A percentile compares a stretch with the other conserved stretches of the same genome.
These are phyloP conservation scores for Pochonia chlamydosporia DNA, from an alignment of 2,329 filamentous ascomycete genomes.

Conservation along the genomic window DNA sequence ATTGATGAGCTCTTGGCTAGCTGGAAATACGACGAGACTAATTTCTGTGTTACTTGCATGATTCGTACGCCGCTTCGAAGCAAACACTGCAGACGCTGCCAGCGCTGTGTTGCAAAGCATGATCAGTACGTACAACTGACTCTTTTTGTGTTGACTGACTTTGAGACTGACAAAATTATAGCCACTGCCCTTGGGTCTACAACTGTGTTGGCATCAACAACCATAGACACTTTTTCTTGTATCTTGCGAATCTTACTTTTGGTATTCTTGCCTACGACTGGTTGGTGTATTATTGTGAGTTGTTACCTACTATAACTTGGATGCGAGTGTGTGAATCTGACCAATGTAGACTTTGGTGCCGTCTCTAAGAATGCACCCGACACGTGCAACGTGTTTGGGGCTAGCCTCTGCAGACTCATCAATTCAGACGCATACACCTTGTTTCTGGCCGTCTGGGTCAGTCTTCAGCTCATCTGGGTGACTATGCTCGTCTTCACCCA, in stretches of 20 bases:
- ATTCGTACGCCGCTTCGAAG: conserved; percentile 85
- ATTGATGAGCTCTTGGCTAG: conserved; percentile 80
- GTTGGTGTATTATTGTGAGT: conserved; percentile 66
- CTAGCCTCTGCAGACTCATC: conserved; percentile 66
- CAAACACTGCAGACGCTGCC: conserved; percentile 91
- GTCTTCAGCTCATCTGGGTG: conserved; percentile 87
- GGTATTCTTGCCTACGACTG: conserved; percentile 69
- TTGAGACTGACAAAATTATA: conserved; percentile 26
- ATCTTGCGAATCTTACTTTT: conserved; percentile 70
- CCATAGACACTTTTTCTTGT: conserved; percentile 90
- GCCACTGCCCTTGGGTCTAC: conserved; percentile 96
- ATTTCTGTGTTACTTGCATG: conserved; percentile 95
- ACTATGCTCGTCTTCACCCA: conserved; percentile 96
- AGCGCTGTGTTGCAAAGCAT: conserved; percentile 90
- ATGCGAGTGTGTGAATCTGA: background rate
- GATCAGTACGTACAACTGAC: conserved; percentile 66
- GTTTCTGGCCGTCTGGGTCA: conserved; percentile 71
- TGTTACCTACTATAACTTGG: background rate
- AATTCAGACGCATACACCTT: conserved; percentile 82
- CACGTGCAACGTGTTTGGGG: conserved; percentile 70
- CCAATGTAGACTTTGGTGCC: conserved; percentile 53
- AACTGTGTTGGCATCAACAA: conserved; percentile 97
- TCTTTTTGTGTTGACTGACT: background rate
- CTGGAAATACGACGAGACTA: conserved; percentile 89
- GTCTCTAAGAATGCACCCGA: conserved; percentile 47